phyloP scores from a whole-genome alignment of 2,329 filamentous ascomycete species.

The Orbilia quercus region DNA sequence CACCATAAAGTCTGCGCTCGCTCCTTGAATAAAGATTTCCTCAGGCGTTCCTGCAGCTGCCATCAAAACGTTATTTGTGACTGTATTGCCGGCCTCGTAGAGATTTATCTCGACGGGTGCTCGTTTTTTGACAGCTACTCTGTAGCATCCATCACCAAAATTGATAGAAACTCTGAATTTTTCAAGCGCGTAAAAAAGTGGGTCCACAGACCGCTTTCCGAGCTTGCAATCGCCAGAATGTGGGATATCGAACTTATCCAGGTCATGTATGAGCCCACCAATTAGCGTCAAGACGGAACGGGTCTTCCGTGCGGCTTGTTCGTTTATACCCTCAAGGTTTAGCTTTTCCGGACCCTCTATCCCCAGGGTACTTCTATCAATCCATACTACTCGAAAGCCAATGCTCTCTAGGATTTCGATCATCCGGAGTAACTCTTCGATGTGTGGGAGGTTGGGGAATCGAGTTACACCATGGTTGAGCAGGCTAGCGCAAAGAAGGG shows the following conservation, averaged over 20 bases:
- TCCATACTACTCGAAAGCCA: slow-evolving; percentile 18
- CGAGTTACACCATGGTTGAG: slow-evolving; percentile 33
- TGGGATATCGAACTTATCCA: slow-evolving; percentile 27
- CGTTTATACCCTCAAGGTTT: slow-evolving; percentile 9
- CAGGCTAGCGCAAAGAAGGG: slow-evolving; percentile 35
- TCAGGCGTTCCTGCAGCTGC: slow-evolving; percentile 7
- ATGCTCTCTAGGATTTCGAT: slow-evolving; percentile 35
- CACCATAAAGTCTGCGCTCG: slow-evolving; percentile 39
- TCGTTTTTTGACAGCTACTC: slow-evolving; percentile 13
- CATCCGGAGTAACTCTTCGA: slow-evolving; percentile 35
- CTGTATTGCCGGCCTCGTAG: slow-evolving; percentile 40
- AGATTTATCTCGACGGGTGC: slow-evolving; percentile 33
- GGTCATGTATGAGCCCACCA: slow-evolving; percentile 24
- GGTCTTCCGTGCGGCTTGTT: slow-evolving; percentile 23
- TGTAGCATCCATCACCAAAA: slow-evolving; percentile 6
- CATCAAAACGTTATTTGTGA: slow-evolving; percentile 34
- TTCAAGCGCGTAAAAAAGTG: slow-evolving; percentile 26
- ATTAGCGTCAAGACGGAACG: slow-evolving; percentile 33
- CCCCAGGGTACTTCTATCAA: slow-evolving; percentile 15
- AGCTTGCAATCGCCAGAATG: slow-evolving; percentile 30
- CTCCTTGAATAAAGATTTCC: slow-evolving; percentile 22
- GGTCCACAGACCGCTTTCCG: slow-evolving; percentile 27
- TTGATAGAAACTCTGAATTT: slow-evolving; percentile 24
- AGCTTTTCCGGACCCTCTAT: slow-evolving; percentile 21
- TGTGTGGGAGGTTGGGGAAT: slow-evolving; percentile 35